A percentile compares a stretch with the other conserved stretches of the same genome.
phyloP scores from a whole-genome alignment of 345 rosid genomes.

The Diplotaxis tenuifolia region DNA sequence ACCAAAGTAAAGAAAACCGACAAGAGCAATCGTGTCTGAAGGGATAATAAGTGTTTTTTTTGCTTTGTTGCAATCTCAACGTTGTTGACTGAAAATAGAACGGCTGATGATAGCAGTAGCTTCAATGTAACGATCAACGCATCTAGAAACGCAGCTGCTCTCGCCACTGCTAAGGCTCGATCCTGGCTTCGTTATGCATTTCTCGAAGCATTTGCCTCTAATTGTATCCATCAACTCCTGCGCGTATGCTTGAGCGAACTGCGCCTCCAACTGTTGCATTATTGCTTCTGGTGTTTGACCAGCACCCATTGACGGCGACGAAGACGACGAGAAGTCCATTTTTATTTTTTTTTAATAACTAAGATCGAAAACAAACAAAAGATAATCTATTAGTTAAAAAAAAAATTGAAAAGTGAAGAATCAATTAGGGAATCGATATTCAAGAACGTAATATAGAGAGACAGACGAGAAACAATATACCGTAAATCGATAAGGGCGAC shows the following conservation, averaged over 20 bases:
- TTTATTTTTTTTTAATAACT: conserved; percentile 3
- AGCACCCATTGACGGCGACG: conserved; percentile 41
- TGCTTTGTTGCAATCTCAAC: conserved; percentile 25
- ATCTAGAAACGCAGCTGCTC: conserved; percentile 91
- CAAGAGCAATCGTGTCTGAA: background rate
- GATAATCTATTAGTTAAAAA: background rate
- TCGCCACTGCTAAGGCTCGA: conserved; percentile 88
- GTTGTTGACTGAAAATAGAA: conserved; percentile 60
- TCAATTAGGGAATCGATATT: background rate
- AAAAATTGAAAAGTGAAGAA: background rate
- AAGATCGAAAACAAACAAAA: background rate
- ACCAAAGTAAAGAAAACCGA: background rate
- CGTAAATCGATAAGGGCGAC: background rate
- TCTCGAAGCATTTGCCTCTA: conserved; percentile 75
- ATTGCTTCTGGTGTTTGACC: conserved; percentile 42
- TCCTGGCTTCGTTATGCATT: conserved; percentile 87
- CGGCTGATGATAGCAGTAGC: conserved; percentile 79
- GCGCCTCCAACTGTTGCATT: conserved; percentile 64
- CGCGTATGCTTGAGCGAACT: conserved; percentile 80
- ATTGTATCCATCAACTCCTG: conserved; percentile 83
- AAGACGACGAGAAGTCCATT: conserved; percentile 68
- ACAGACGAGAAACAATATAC: background rate
- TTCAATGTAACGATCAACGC: conserved; percentile 94
- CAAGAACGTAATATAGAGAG: background rate
- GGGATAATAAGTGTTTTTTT: background rate